Percentiles rank a stretch among this genome's conserved stretches.
Evolutionary conservation across 1,284 basidiomycete genomes (phyloP).

Genomic region (Coniferiporia weirii): DNA sequence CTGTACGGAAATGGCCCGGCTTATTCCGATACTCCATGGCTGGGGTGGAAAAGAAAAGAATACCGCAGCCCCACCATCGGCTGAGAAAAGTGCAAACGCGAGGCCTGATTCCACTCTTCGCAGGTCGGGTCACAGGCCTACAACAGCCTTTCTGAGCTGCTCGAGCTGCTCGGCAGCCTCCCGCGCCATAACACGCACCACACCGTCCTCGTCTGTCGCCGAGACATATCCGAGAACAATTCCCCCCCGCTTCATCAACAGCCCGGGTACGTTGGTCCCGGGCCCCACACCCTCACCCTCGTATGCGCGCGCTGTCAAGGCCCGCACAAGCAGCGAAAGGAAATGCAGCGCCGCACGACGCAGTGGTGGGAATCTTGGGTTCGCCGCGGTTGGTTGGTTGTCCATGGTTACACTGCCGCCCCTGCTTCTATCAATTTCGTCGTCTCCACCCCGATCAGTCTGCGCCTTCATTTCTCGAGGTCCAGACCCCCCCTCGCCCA

Average conservation of each 20-base stretch:
- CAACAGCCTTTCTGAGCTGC: constrained; percentile 43
- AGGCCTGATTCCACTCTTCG: background rate
- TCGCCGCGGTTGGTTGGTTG: constrained; percentile 46
- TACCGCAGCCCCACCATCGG: no score
- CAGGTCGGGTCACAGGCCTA: constrained; percentile 37
- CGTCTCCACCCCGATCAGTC: background rate
- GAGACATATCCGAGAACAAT: constrained; percentile 68
- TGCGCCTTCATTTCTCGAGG: no score
- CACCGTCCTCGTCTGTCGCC: constrained; percentile 65
- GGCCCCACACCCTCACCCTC: constrained; percentile 27
- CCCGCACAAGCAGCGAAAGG: constrained; percentile 58
- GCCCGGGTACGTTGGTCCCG: constrained; percentile 18
- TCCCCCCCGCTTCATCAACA: constrained; percentile 47
- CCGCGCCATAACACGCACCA: constrained; percentile 75
- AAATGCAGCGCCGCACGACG: constrained; percentile 81
- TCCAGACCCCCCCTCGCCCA: background rate
- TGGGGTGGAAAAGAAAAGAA: no score
- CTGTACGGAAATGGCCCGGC: no score
- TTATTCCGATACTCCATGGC: no score
- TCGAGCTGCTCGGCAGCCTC: constrained; percentile 60
- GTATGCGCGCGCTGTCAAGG: constrained; percentile 45
- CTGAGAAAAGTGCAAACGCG: background rate
- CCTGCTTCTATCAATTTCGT: background rate
- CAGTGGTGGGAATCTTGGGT: constrained; percentile 71
- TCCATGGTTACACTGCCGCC: constrained; percentile 34